Base-by-base conservation (phyloP, 345 rosid species). In the Corchorus capsularis region DNA sequence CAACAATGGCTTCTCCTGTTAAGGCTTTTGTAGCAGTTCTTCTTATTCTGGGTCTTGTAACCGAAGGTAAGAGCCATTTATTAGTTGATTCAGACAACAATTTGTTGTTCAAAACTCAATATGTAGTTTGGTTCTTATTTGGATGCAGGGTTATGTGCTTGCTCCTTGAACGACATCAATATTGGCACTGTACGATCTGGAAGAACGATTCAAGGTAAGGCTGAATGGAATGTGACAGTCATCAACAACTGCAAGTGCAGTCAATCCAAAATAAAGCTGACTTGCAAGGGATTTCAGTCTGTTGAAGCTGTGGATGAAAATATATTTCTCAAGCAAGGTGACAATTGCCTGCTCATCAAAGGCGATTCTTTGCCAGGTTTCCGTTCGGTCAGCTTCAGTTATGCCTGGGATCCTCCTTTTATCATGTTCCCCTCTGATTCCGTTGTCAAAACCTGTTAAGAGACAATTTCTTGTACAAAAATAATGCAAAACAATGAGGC, bases 321-420 rank as follows among this genome's bases (percentile, higher is more conserved):
- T 2, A 53, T 59, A 63, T 20, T 81, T 15, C 19, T 22, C 50
- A 17, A 53, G 22, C 67, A 22, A 62, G 81, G 75, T 50, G 75
- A 73, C 8, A 13, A 6, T 6, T 79, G 81, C 46, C 78, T 81
- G 2, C 59, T 81, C 4, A 68, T 60, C 67, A 56, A 37, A 39
- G 82, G 84, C 59, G 60, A 65, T 2, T 32, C 73, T 64, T 15
- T 84, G 59, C 54, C 1, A 19, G 55, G 69, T 5, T 14, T 11
- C 12, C 8, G 45, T 34, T 45, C 77, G 2, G 39, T 81, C 39
- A 14, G 17, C 8, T 79, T 81, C 75, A 70, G 77, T 45, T 79
- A 81, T 19, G 78, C 79, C 7, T 84, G 83, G 87, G 73, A 84
- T 32, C 82, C 85, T 47, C 83, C 73, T 37, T 73, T 76, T 69